phyloP scores from a whole-genome alignment of 441 rosid genomes.

The Melastoma candidum region DNA sequence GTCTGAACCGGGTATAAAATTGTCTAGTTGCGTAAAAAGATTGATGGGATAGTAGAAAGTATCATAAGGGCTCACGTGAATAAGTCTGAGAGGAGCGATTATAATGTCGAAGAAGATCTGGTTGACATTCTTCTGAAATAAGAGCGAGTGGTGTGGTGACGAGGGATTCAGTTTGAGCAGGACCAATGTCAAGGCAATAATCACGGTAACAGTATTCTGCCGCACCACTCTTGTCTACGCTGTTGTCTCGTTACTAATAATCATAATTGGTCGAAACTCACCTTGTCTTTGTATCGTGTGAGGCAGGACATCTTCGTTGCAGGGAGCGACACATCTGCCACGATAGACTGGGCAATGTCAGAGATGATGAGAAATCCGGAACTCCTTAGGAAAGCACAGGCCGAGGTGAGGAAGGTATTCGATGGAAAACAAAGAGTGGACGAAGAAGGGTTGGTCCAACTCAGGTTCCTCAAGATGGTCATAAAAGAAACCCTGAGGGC shows the following conservation, averaged over 20 bases:
- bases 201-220: not conserved
- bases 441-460: not conserved
- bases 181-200: conserved; percentile 11
- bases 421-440: not conserved
- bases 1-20: no score
- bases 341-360: conserved; percentile 1
- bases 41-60: conserved; percentile 9
- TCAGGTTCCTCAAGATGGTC: not conserved
- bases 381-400: not conserved
- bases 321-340: conserved; percentile 3
- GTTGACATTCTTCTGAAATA: conserved; percentile 13
- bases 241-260: not conserved
- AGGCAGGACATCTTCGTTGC: not conserved
- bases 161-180: not conserved
- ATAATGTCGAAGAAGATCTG: conserved; percentile 5
- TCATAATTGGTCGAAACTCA: not conserved
- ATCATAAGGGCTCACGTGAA: conserved; percentile 6
- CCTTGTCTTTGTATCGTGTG: not conserved
- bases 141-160: not conserved
- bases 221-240: no score
- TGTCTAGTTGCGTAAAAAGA: no score
- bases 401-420: conserved; percentile 1
- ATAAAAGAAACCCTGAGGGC: conserved; percentile 7
- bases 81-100: not conserved
- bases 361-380: conserved; percentile 1